These are phyloP conservation scores for Euphrasia arctica DNA, from an alignment of 305 asterid genomes.

Conservation along the genomic window DNA sequence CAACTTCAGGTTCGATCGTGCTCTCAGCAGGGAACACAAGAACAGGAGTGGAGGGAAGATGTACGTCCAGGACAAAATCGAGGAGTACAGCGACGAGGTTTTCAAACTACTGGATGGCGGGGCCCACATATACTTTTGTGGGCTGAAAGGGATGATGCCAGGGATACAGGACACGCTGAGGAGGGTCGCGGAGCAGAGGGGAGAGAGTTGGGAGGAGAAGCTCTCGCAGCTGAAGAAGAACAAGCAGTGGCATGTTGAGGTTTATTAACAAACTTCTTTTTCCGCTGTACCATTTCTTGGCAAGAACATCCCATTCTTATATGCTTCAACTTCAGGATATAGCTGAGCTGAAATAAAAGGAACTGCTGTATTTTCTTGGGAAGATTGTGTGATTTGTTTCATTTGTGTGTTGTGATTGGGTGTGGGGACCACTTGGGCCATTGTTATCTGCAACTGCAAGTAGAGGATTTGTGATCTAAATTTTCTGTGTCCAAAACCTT, in stretches of 20 bases:
- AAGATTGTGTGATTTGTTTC: neutral
- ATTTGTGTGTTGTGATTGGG: neutral
- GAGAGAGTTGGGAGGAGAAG: slow-evolving; percentile 92
- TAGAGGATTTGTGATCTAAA: neutral
- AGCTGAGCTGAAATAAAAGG: neutral
- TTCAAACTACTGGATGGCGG: slow-evolving; percentile 82
- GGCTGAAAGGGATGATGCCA: slow-evolving; percentile 98
- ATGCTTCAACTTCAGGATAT: neutral
- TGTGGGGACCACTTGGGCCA: neutral
- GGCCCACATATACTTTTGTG: slow-evolving; percentile 93
- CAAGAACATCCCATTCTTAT: neutral
- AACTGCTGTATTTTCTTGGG: slow-evolving; percentile 10
- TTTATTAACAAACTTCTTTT: slow-evolving; percentile 35
- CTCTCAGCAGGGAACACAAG: slow-evolving; percentile 91
- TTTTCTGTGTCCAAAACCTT: neutral
- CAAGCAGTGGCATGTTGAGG: slow-evolving; percentile 98
- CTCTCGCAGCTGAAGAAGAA: slow-evolving; percentile 81
- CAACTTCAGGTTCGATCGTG: slow-evolving; percentile 77
- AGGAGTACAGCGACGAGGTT: slow-evolving; percentile 86
- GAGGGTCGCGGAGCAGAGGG: slow-evolving; percentile 82
- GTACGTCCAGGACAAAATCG: slow-evolving; percentile 97
- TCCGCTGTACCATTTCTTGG: slow-evolving; percentile 20
- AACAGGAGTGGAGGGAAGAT: slow-evolving; percentile 91
- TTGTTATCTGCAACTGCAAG: no score
- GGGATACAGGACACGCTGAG: slow-evolving; percentile 92